Evolutionary conservation across 2,329 filamentous ascomycete genomes (phyloP).

Genomic region (Alternaria gaisen): DNA sequence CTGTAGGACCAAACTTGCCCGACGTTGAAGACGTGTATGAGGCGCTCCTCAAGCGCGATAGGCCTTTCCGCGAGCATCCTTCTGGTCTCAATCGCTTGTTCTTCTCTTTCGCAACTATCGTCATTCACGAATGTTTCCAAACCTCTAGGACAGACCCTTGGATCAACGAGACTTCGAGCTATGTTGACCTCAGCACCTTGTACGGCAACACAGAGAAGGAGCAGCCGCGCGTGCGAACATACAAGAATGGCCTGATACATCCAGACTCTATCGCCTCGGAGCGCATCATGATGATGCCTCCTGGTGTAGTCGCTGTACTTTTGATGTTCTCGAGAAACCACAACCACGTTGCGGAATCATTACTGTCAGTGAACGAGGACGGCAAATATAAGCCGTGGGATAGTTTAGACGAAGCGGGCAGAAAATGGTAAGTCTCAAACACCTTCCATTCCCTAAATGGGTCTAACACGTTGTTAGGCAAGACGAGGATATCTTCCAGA

Average conservation of each 20-base stretch:
- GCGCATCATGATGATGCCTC: slow-evolving; percentile 70
- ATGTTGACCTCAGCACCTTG: slow-evolving; percentile 75
- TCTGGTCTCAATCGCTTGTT: slow-evolving; percentile 75
- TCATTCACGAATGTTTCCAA: slow-evolving; percentile 68
- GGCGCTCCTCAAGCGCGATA: slow-evolving; percentile 70
- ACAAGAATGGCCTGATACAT: slow-evolving; percentile 72
- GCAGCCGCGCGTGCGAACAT: slow-evolving; percentile 70
- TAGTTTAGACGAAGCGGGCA: slow-evolving; percentile 59
- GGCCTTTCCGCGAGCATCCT: slow-evolving; percentile 69
- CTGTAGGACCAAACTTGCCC: slow-evolving; percentile 51
- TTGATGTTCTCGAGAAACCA: slow-evolving; percentile 78
- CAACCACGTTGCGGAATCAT: slow-evolving; percentile 80
- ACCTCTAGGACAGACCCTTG: slow-evolving; percentile 69
- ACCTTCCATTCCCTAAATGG: background rate
- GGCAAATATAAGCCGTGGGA: slow-evolving; percentile 76
- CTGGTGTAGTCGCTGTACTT: slow-evolving; percentile 71
- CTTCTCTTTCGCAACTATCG: slow-evolving; percentile 76
- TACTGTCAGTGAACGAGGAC: slow-evolving; percentile 83
- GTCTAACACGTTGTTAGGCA: slow-evolving; percentile 31
- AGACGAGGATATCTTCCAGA: slow-evolving; percentile 54
- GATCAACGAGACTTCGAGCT: slow-evolving; percentile 73
- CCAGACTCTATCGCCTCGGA: slow-evolving; percentile 73
- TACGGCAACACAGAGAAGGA: slow-evolving; percentile 73
- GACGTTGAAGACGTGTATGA: slow-evolving; percentile 72
- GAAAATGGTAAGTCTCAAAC: slow-evolving; percentile 42